A percentile compares a stretch with the other conserved stretches of the same genome.
phyloP scores from a whole-genome alignment of 768 basidiomycete species.

The Sarcodon aspratus region DNA sequence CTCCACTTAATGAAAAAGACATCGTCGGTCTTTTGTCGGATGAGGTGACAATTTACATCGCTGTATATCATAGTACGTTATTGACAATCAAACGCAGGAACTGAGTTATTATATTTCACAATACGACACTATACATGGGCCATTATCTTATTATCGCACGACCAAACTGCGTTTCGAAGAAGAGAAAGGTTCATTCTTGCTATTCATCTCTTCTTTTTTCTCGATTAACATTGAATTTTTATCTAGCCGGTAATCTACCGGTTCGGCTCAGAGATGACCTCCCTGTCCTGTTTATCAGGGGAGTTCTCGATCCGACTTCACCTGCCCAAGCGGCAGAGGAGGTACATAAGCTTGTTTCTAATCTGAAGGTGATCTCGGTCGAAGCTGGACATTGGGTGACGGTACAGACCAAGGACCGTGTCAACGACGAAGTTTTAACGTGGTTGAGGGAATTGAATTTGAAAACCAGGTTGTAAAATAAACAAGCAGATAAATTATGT shows the following conservation, averaged over 20 bases:
- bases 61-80: no score
- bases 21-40: no score
- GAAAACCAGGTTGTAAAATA: not conserved
- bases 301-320: constrained; percentile 41
- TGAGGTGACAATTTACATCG: no score
- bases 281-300: constrained; percentile 52
- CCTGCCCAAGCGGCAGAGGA: constrained; percentile 28
- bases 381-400: constrained; percentile 62
- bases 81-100: no score
- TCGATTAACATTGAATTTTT: not conserved
- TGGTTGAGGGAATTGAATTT: constrained; percentile 1
- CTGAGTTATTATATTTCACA: no score
- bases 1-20: no score
- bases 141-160: constrained; percentile 70
- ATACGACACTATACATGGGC: constrained; percentile 43
- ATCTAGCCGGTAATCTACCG: constrained; percentile 31
- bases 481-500: no score
- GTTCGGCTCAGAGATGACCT: constrained; percentile 32
- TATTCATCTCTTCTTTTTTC: not conserved
- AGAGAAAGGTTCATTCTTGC: constrained; percentile 27
- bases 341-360: constrained; percentile 36
- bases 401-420: constrained; percentile 45
- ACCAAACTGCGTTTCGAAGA: constrained; percentile 51
- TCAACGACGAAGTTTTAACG: constrained; percentile 24
- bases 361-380: constrained; percentile 37